phyloP scores from a whole-genome alignment of 2,329 filamentous ascomycete genomes.

The Ascochyta clinopodiicola region DNA sequence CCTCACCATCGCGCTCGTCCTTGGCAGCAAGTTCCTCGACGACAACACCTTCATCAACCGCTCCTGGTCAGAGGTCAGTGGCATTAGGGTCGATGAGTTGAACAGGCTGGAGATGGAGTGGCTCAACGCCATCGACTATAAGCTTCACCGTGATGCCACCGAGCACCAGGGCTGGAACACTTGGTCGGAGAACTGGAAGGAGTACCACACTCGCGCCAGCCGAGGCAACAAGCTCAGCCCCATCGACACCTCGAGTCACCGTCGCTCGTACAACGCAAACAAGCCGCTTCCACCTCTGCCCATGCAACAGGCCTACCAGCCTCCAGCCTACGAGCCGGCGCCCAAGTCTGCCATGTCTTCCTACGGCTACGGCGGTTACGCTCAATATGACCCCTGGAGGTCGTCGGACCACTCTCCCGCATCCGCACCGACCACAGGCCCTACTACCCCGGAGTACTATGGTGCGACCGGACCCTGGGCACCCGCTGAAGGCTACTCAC shows the following conservation, averaged over 20 bases:
- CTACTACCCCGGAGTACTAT: constrained; percentile 62
- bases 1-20: constrained; percentile 80
- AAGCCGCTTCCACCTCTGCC: constrained; percentile 53
- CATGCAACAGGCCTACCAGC: constrained; percentile 50
- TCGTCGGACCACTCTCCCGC: constrained; percentile 56
- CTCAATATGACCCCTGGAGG: constrained; percentile 53
- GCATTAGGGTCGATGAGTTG: constrained; percentile 81
- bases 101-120: constrained; percentile 88
- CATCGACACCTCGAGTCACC: constrained; percentile 69
- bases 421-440: constrained; percentile 61
- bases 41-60: constrained; percentile 98
- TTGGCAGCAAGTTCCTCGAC: constrained; percentile 94
- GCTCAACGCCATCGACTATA: constrained; percentile 82
- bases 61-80: constrained; percentile 94
- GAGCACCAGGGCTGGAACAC: constrained; percentile 73
- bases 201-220: constrained; percentile 59
- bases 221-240: constrained; percentile 60
- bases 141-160: constrained; percentile 84
- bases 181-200: constrained; percentile 72
- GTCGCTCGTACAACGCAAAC: constrained; percentile 54
- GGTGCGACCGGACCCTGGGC: constrained; percentile 56
- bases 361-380: constrained; percentile 45
- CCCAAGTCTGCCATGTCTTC: constrained; percentile 47
- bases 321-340: constrained; percentile 42
- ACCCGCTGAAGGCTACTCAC: constrained; percentile 52